Conservation (phyloP, 1,139 yeast species). For the Groenewaldozyma sp. region DNA sequence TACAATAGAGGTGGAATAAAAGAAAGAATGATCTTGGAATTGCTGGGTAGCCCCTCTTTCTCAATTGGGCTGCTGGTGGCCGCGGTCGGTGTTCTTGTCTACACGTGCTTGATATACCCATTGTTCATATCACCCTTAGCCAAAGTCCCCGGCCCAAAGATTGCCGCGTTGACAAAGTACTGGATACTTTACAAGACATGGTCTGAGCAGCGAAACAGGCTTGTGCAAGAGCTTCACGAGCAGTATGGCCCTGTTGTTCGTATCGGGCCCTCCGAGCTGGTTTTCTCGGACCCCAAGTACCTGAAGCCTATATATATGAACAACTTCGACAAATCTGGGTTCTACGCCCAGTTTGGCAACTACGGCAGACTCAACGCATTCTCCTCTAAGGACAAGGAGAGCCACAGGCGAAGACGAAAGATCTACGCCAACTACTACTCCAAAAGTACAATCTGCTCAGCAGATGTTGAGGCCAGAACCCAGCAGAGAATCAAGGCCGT, state of each 20-base stretch:
- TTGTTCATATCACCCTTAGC: constrained; percentile 27
- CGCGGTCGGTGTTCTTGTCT: no score
- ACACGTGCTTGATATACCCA: constrained; percentile 16
- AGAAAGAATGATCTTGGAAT: no score
- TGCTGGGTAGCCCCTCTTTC: no score
- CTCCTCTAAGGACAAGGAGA: constrained; percentile 41
- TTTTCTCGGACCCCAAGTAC: constrained; percentile 45
- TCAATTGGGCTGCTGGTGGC: no score
- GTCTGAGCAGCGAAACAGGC: constrained; percentile 42
- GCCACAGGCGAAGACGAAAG: constrained; percentile 38
- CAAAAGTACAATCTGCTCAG: constrained; percentile 24
- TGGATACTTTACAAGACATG: constrained; percentile 48
- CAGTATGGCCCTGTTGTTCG: constrained; percentile 55
- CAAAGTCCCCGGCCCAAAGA: constrained; percentile 52
- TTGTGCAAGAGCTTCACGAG: constrained; percentile 43
- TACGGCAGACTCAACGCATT: constrained; percentile 54
- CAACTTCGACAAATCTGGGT: constrained; percentile 50
- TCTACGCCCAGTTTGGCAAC: constrained; percentile 54
- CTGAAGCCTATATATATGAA: constrained; percentile 46
- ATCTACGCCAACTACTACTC: constrained; percentile 22
- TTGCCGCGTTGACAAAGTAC: constrained; percentile 39
- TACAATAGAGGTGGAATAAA: no score
- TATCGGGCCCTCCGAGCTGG: constrained; percentile 53
- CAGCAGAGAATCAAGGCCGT: constrained; percentile 24
- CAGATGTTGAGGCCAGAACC: constrained; percentile 26